These are phyloP conservation scores for Cyberlindnera americana DNA, from an alignment of 805 yeast species.

Conservation along the genomic window DNA sequence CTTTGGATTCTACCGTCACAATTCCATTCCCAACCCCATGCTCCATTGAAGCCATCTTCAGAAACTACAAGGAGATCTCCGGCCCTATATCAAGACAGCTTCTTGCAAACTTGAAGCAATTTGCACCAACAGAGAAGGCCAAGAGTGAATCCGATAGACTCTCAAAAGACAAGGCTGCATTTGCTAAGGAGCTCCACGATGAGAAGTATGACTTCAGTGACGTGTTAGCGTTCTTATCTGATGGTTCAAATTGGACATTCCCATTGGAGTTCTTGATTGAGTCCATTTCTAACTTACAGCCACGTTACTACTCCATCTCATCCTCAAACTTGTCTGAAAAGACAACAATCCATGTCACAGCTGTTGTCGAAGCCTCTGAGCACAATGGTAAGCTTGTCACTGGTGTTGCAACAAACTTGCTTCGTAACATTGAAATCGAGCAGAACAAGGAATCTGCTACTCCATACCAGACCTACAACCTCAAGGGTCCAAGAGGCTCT, in stretches of 20 bases:
- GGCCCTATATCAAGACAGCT: constrained; percentile 94
- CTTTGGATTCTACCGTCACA: constrained; percentile 66
- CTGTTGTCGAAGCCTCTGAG: constrained; percentile 69
- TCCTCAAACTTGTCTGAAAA: constrained; percentile 81
- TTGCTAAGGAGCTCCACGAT: constrained; percentile 60
- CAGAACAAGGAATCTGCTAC: constrained; percentile 46
- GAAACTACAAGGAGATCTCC: constrained; percentile 84
- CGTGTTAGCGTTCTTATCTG: constrained; percentile 57
- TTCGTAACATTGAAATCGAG: constrained; percentile 62
- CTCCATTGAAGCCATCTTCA: constrained; percentile 80
- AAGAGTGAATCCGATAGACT: constrained; percentile 41
- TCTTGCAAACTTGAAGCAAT: constrained; percentile 66
- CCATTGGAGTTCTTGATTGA: constrained; percentile 87
- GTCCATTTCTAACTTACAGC: constrained; percentile 75
- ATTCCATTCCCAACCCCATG: constrained; percentile 75
- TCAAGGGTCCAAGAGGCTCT: constrained; percentile 79
- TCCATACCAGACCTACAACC: constrained; percentile 58
- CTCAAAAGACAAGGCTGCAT: constrained; percentile 64
- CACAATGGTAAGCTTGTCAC: constrained; percentile 31
- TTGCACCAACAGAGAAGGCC: constrained; percentile 67
- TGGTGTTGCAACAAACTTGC: constrained; percentile 90
- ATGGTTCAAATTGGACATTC: constrained; percentile 70
- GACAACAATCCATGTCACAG: constrained; percentile 75
- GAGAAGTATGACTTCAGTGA: constrained; percentile 74
- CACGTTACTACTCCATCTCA: constrained; percentile 95